These are phyloP conservation scores for Barnettozyma hawaiiensis DNA, from an alignment of 1,139 yeast genomes.

Conservation along the genomic window DNA sequence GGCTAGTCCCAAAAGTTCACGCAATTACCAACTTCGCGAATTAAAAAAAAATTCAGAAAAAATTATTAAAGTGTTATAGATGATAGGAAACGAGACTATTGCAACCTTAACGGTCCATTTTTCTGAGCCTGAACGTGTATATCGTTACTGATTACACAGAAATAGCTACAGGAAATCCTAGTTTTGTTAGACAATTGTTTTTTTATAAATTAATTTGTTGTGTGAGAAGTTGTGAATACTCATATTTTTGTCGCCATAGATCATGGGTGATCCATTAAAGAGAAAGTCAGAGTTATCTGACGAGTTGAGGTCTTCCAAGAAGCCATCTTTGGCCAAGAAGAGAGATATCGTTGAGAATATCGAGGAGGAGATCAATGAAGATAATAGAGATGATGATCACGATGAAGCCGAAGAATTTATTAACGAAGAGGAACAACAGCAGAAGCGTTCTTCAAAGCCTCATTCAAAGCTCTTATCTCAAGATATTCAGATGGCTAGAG, in stretches of 20 bases:
- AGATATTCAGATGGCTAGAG: constrained; percentile 86
- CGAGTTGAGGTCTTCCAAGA: constrained; percentile 17
- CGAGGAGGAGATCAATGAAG: constrained; percentile 11
- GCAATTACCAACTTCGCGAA: constrained; percentile 1
- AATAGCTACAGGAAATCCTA: background rate
- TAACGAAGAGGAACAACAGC: constrained; percentile 9
- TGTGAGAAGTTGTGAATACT: background rate
- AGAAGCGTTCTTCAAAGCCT: constrained; percentile 16
- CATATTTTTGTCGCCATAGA: constrained; percentile 2
- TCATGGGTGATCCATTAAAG: constrained; percentile 11
- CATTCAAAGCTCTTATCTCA: constrained; percentile 51
- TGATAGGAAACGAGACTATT: background rate
- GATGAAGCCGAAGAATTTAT: constrained; percentile 8
- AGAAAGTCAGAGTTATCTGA: constrained; percentile 9
- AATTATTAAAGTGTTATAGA: background rate
- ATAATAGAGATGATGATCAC: constrained; percentile 13
- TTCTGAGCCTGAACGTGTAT: background rate
- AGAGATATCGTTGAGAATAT: constrained; percentile 19
- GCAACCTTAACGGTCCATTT: background rate
- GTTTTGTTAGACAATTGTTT: background rate
- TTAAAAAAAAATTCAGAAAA: background rate
- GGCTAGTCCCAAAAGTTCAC: constrained; percentile 1
- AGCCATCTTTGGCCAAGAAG: constrained; percentile 16
- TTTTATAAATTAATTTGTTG: too few relatives aligned
- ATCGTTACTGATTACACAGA: background rate